phyloP scores from a whole-genome alignment of 352 stramenopile species.

The Plasmopara viticola region DNA sequence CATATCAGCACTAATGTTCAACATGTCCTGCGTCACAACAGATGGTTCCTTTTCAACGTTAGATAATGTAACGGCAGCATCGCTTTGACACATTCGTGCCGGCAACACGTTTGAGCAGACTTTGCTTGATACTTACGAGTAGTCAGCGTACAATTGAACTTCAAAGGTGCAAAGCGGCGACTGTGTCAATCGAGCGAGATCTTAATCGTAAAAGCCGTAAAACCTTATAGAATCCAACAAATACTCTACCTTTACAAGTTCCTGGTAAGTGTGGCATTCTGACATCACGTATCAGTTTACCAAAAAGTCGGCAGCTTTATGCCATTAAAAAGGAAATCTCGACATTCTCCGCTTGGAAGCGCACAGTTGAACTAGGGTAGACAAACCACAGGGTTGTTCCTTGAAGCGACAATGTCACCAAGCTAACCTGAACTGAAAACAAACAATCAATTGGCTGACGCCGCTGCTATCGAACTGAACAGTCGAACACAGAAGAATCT shows the following conservation, averaged over 20 bases:
- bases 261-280: constrained; percentile 21
- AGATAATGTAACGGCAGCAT: too few species aligned
- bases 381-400: constrained; percentile 56
- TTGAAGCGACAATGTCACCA: constrained; percentile 23
- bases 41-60: too few species aligned
- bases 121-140: neutral
- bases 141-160: constrained; percentile 17
- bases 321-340: constrained; percentile 9
- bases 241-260: neutral
- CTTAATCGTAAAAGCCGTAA: neutral
- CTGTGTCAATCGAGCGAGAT: neutral
- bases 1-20: too few species aligned
- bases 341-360: constrained; percentile 29
- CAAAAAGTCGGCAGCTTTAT: too few species aligned
- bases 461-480: constrained; percentile 45
- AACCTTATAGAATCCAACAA: neutral
- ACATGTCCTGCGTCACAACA: too few species aligned
- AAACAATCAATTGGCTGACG: constrained; percentile 42
- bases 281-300: too few species aligned
- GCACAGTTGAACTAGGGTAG: constrained; percentile 23
- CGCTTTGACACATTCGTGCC: too few species aligned
- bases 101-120: neutral
- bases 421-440: constrained; percentile 25
- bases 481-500: constrained; percentile 23
- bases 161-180: constrained; percentile 11